Evolutionary conservation across 768 basidiomycete species (phyloP).

Genomic region (Naganishia onofrii): DNA sequence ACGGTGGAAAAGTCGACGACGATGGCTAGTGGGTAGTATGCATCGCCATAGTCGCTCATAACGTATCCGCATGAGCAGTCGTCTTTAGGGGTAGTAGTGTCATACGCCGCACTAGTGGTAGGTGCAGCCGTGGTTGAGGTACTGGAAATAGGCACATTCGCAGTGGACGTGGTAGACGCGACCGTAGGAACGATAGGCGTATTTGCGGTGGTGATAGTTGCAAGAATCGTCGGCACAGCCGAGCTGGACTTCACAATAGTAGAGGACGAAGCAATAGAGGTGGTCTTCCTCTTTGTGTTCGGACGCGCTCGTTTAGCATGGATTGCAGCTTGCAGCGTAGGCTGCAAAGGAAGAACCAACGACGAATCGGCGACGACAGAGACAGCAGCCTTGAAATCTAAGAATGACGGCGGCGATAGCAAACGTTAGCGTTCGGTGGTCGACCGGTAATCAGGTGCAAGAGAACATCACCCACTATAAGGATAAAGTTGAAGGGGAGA

Average conservation of each 20-base stretch:
- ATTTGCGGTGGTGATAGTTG: neutral
- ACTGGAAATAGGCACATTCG: neutral
- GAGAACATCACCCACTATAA: neutral
- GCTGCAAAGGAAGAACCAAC: too few species aligned
- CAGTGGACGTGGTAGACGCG: too few species aligned
- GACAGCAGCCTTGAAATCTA: too few species aligned
- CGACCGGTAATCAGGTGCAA: too few species aligned
- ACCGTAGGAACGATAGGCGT: neutral
- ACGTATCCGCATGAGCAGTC: conserved; percentile 20
- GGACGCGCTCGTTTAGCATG: neutral
- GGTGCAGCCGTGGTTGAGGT: neutral
- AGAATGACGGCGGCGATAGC: too few species aligned
- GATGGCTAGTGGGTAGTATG: conserved; percentile 23
- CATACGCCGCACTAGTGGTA: neutral
- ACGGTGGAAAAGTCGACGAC: conserved; percentile 16
- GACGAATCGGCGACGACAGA: too few species aligned
- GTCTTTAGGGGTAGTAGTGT: neutral
- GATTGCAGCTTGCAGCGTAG: too few species aligned
- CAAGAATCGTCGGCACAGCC: neutral
- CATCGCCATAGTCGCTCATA: conserved; percentile 17
- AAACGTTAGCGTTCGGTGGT: too few species aligned
- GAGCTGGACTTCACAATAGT: neutral
- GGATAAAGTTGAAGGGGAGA: neutral
- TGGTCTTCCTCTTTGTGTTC: neutral
- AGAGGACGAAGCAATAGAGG: neutral